Evolutionary conservation across 2,329 filamentous ascomycete genomes (phyloP).

Genomic region (Didymella arachidicola): DNA sequence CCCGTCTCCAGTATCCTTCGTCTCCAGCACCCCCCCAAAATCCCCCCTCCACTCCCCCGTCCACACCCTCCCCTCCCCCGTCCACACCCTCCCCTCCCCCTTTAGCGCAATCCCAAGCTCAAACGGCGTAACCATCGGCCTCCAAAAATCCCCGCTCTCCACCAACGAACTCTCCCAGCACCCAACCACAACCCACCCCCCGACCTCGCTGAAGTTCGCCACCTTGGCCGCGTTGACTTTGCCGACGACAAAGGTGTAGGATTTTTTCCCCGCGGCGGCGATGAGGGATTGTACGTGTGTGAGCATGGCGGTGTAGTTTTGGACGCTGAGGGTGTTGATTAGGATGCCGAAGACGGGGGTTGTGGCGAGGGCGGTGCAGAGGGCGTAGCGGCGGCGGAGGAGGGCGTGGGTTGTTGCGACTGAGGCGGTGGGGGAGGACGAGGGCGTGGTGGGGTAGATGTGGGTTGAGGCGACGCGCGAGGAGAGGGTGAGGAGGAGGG

Average conservation of each 20-base stretch:
- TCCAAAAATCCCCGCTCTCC: constrained; percentile 87
- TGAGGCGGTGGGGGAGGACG: constrained; percentile 44
- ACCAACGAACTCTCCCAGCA: constrained; percentile 97
- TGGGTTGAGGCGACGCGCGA: constrained; percentile 80
- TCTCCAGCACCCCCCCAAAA: constrained; percentile 75
- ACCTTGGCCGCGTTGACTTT: constrained; percentile 96
- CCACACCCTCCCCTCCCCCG: constrained; percentile 81
- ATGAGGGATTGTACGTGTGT: constrained; percentile 77
- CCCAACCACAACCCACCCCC: constrained; percentile 95
- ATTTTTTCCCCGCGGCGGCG: constrained; percentile 84
- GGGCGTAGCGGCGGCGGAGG: constrained; percentile 86
- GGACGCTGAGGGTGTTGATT: constrained; percentile 92
- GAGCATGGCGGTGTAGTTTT: constrained; percentile 86
- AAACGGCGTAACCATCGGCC: constrained; percentile 92
- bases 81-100: constrained; percentile 82
- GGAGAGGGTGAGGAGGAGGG: constrained; percentile 85
- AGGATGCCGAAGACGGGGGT: constrained; percentile 90
- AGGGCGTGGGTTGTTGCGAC: constrained; percentile 62
- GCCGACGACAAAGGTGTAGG: constrained; percentile 94
- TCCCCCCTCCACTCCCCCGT: constrained; percentile 88
- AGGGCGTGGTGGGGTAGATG: constrained; percentile 71
- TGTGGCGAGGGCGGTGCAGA: constrained; percentile 80
- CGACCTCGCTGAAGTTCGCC: constrained; percentile 94
- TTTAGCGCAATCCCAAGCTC: constrained; percentile 82
- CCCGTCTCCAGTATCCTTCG: too few relatives aligned